phyloP scores from a whole-genome alignment of 2,329 filamentous ascomycete genomes.

The Cladosporium sp. region DNA sequence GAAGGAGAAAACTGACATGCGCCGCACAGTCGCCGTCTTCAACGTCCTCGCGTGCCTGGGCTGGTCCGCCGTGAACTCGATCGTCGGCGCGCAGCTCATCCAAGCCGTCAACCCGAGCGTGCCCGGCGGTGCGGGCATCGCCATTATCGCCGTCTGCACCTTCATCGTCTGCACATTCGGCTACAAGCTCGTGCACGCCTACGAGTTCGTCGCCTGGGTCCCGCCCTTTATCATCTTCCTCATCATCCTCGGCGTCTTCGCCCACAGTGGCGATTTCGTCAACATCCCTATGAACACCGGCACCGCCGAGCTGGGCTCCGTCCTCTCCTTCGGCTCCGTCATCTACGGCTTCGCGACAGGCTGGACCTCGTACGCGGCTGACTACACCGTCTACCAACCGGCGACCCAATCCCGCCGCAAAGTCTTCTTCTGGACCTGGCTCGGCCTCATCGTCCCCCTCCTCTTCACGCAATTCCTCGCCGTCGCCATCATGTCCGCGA shows the following conservation, averaged over 20 bases:
- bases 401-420: slow-evolving; percentile 51
- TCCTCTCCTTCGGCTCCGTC: slow-evolving; percentile 61
- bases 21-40: slow-evolving; percentile 55
- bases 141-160: slow-evolving; percentile 65
- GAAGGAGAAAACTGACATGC: slow-evolving; percentile 12
- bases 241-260: slow-evolving; percentile 63
- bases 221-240: slow-evolving; percentile 68
- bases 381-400: slow-evolving; percentile 77
- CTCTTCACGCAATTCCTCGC: slow-evolving; percentile 70
- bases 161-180: slow-evolving; percentile 67
- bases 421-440: slow-evolving; percentile 64
- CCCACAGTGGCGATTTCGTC: slow-evolving; percentile 58
- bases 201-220: slow-evolving; percentile 71
- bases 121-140: slow-evolving; percentile 66
- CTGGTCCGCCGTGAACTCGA: slow-evolving; percentile 71
- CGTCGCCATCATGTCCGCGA: slow-evolving; percentile 62
- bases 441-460: slow-evolving; percentile 63
- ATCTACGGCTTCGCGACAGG: slow-evolving; percentile 65
- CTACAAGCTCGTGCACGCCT: slow-evolving; percentile 68
- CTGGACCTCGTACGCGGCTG: slow-evolving; percentile 69
- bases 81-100: slow-evolving; percentile 72
- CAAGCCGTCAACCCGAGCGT: slow-evolving; percentile 64
- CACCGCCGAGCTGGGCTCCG: slow-evolving; percentile 51
- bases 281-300: slow-evolving; percentile 57
- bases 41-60: slow-evolving; percentile 66